These are phyloP conservation scores for Hymenoscyphus fraxineus DNA, from an alignment of 2,329 filamentous ascomycete genomes.

Conservation along the genomic window DNA sequence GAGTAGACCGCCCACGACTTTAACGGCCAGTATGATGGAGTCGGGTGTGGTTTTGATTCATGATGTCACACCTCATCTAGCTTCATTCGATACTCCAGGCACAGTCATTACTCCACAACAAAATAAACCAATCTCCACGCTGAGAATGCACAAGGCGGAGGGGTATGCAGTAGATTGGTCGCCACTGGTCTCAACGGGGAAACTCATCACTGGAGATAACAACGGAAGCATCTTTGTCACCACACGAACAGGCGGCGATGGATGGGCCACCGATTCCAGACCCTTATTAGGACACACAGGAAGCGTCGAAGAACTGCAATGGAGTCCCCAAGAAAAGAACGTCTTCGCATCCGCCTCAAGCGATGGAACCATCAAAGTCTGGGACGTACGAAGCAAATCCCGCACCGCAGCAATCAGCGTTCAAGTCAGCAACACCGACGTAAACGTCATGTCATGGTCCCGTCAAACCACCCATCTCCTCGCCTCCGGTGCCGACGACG, in stretches of 20 bases:
- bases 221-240: conserved; percentile 86
- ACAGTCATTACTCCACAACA: conserved; percentile 74
- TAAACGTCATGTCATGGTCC: conserved; percentile 97
- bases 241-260: conserved; percentile 79
- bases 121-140: conserved; percentile 82
- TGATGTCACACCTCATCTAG: conserved; percentile 85
- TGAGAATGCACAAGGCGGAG: conserved; percentile 87
- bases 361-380: conserved; percentile 92
- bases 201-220: conserved; percentile 88
- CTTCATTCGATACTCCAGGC: conserved; percentile 86
- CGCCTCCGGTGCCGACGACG: conserved; percentile 89
- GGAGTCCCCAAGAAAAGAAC: conserved; percentile 88
- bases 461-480: conserved; percentile 82
- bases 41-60: conserved; percentile 85
- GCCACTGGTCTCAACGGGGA: conserved; percentile 71
- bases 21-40: conserved; percentile 91
- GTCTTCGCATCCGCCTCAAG: conserved; percentile 93
- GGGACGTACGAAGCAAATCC: conserved; percentile 90
- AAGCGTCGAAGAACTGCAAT: conserved; percentile 92
- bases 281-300: conserved; percentile 79
- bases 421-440: conserved; percentile 76
- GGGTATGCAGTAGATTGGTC: conserved; percentile 99
- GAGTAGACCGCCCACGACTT: conserved; percentile 69
- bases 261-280: conserved; percentile 81
- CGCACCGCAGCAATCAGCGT: conserved; percentile 84